These are phyloP conservation scores for Penicillium ucsense DNA, from an alignment of 495 filamentous ascomycete genomes.

Conservation along the genomic window DNA sequence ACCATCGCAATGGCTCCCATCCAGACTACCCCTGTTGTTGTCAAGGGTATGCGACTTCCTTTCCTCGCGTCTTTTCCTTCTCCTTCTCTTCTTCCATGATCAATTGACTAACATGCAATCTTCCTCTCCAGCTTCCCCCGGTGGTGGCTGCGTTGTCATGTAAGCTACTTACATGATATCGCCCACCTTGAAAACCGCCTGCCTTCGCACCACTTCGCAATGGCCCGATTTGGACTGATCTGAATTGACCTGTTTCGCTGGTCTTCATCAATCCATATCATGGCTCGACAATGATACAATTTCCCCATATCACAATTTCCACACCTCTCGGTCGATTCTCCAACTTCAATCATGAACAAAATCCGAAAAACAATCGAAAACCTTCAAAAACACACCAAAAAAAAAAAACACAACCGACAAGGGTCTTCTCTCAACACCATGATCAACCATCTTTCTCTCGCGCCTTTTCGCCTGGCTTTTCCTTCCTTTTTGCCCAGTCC, in stretches of 20 bases:
- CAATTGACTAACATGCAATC: background rate
- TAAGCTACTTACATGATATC: conserved; percentile 12
- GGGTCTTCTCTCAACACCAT: conserved; percentile 1
- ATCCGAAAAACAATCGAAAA: conserved; percentile 1
- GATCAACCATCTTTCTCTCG: conserved; percentile 1
- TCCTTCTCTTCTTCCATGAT: background rate
- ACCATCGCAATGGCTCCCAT: conserved; percentile 28
- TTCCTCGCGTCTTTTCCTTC: conserved; percentile 1
- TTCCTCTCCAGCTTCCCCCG: conserved; percentile 20
- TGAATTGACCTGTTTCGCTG: background rate
- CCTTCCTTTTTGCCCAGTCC: conserved; percentile 9
- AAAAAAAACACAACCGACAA: background rate
- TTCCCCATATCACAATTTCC: background rate
- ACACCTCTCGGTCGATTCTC: background rate
- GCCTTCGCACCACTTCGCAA: conserved; percentile 1
- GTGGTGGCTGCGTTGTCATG: conserved; percentile 34
- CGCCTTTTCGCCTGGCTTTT: background rate
- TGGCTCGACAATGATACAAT: too few species aligned
- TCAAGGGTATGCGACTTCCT: conserved; percentile 20
- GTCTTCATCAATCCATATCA: background rate
- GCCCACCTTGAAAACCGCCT: background rate
- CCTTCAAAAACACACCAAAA: conserved; percentile 1
- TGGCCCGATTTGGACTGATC: background rate
- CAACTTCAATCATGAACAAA: background rate
- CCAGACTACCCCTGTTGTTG: conserved; percentile 15